Evolutionary conservation across 805 yeast species (phyloP).

Genomic region (Metschnikowia lochheadii): DNA sequence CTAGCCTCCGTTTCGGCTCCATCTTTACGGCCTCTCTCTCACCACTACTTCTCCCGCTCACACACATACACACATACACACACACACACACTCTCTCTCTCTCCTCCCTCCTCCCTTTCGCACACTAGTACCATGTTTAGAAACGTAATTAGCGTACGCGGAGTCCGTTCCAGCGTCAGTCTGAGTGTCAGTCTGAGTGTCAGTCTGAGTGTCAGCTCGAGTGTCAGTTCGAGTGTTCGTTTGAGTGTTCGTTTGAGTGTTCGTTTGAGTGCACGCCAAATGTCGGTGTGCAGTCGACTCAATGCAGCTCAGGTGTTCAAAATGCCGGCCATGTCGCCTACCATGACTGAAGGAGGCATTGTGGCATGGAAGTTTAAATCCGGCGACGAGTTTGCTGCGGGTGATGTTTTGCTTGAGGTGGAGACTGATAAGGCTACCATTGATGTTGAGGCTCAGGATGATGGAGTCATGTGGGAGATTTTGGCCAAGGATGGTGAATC

Average conservation of each 20-base stretch:
- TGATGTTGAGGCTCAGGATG: conserved; percentile 87
- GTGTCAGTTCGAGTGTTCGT: too few relatives aligned
- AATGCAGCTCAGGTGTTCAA: conserved; percentile 50
- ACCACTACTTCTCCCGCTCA: too few relatives aligned
- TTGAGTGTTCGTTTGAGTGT: too few relatives aligned
- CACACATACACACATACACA: too few relatives aligned
- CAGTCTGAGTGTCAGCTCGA: too few relatives aligned
- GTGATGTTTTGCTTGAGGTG: conserved; percentile 79
- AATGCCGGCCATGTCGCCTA: conserved; percentile 99
- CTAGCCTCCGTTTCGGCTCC: too few relatives aligned
- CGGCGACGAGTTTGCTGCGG: conserved; percentile 68
- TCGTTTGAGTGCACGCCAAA: conserved; percentile 17
- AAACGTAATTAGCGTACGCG: conserved; percentile 12
- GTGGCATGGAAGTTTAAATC: conserved; percentile 80
- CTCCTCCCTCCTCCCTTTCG: background rate
- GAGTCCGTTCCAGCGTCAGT: background rate
- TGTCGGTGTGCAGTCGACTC: conserved; percentile 27
- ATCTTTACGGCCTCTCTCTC: too few relatives aligned
- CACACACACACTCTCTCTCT: too few relatives aligned
- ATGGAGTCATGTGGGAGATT: conserved; percentile 83
- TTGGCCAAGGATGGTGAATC: conserved; percentile 66
- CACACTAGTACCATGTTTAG: conserved; percentile 16
- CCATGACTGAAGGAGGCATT: conserved; percentile 95
- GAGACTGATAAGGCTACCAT: conserved; percentile 84
- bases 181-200: too few relatives aligned